phyloP scores from a whole-genome alignment of 2,329 filamentous ascomycete genomes.

The Falciphora oryzae region DNA sequence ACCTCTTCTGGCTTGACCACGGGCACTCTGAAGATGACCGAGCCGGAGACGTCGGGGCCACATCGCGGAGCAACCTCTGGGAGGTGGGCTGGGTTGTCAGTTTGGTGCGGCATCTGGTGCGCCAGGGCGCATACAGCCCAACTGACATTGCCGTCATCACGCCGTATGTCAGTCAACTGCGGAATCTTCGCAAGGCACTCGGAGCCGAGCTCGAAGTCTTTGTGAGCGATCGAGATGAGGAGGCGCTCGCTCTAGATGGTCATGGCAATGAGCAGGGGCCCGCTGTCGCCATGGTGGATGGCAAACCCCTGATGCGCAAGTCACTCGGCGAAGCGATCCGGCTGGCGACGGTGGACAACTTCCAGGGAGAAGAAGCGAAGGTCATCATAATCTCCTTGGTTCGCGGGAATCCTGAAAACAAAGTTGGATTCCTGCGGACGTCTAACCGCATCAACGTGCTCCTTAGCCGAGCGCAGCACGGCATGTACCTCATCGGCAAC shows the following conservation, averaged over 20 bases:
- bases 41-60: constrained; percentile 28
- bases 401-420: constrained; percentile 55
- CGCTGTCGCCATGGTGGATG: not conserved
- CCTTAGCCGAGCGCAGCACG: constrained; percentile 59
- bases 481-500: constrained; percentile 68
- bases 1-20: constrained; percentile 61
- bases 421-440: constrained; percentile 62
- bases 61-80: constrained; percentile 48
- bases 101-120: constrained; percentile 58
- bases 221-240: constrained; percentile 56
- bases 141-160: constrained; percentile 67
- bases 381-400: constrained; percentile 66
- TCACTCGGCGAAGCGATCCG: constrained; percentile 32
- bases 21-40: constrained; percentile 35
- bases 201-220: constrained; percentile 49
- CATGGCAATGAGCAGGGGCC: constrained; percentile 19
- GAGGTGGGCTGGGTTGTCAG: constrained; percentile 60
- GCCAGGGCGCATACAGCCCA: constrained; percentile 54
- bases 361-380: constrained; percentile 71
- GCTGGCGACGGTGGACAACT: constrained; percentile 67
- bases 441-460: constrained; percentile 66
- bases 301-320: constrained; percentile 39
- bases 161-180: constrained; percentile 54
- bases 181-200: constrained; percentile 42
- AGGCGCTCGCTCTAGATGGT: constrained; percentile 41